These are phyloP conservation scores for Aspergillus sp. DNA, from an alignment of 2,329 filamentous ascomycete genomes.

Conservation along the genomic window DNA sequence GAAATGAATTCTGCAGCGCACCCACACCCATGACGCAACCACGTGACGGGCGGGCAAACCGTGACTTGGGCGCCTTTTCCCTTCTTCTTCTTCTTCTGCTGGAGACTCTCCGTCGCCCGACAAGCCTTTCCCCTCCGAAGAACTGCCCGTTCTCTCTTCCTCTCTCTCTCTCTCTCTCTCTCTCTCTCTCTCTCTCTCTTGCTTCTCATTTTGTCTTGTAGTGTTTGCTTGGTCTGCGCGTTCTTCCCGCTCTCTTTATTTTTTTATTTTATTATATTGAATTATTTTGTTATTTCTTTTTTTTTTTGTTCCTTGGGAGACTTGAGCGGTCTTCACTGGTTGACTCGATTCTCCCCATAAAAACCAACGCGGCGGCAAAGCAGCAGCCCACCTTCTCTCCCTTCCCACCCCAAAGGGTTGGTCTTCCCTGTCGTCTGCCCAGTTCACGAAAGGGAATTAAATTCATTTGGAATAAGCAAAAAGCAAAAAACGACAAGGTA, in stretches of 20 bases:
- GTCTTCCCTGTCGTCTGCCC: slow-evolving; percentile 16
- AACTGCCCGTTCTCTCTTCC: background rate
- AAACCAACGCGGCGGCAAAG: slow-evolving; percentile 1
- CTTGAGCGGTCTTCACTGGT: slow-evolving; percentile 13
- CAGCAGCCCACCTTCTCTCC: slow-evolving; percentile 13
- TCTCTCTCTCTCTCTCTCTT: slow-evolving; percentile 6
- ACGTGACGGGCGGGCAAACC: slow-evolving; percentile 31
- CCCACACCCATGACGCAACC: slow-evolving; percentile 35
- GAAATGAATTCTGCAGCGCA: slow-evolving; percentile 20
- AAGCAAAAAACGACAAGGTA: slow-evolving; percentile 6
- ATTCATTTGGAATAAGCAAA: slow-evolving; percentile 5
- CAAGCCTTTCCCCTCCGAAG: slow-evolving; percentile 19
- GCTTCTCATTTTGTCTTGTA: slow-evolving; percentile 1
- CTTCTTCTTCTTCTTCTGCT: background rate
- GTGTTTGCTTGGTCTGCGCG: slow-evolving; percentile 8
- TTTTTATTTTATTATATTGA: background rate
- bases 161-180: slow-evolving; percentile 1
- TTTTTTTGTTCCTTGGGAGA: slow-evolving; percentile 10
- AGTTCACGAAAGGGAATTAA: slow-evolving; percentile 8
- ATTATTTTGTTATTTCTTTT: slow-evolving; percentile 7
- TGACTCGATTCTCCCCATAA: slow-evolving; percentile 10
- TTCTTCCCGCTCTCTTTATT: slow-evolving; percentile 11
- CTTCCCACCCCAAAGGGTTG: slow-evolving; percentile 15
- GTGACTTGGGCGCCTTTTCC: slow-evolving; percentile 26
- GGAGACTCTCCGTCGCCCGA: slow-evolving; percentile 13